Percentiles rank a stretch among this genome's conserved stretches.
These are phyloP conservation scores for Emmonsiellopsis sp. DNA, from an alignment of 2,329 filamentous ascomycete species.

Conservation along the genomic window DNA sequence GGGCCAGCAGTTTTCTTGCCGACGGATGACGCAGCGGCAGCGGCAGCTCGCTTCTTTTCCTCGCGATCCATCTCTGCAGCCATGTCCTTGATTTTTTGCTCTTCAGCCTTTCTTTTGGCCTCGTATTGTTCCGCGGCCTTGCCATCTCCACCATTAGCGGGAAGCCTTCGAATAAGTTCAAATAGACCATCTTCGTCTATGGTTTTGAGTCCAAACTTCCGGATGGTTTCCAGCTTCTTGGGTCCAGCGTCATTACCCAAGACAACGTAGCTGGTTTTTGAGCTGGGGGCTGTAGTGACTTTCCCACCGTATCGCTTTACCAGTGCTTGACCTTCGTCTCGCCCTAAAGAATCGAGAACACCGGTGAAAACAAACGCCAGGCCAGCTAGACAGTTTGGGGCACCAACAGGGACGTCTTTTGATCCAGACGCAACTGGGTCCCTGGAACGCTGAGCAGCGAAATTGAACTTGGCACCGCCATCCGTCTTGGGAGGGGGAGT, in stretches of 20 bases:
- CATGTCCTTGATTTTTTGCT: slow-evolving; percentile 69
- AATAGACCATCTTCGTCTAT: slow-evolving; percentile 93
- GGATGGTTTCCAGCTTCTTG: slow-evolving; percentile 82
- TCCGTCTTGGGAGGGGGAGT: slow-evolving; percentile 61
- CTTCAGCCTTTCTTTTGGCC: slow-evolving; percentile 75
- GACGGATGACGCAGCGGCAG: slow-evolving; percentile 42
- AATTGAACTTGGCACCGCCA: slow-evolving; percentile 62
- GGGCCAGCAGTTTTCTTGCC: slow-evolving; percentile 14
- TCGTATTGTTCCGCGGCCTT: slow-evolving; percentile 78
- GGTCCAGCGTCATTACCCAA: slow-evolving; percentile 86
- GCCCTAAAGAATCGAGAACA: slow-evolving; percentile 65
- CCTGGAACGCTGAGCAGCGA: slow-evolving; percentile 45
- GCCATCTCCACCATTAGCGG: slow-evolving; percentile 76
- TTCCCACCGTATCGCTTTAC: slow-evolving; percentile 95
- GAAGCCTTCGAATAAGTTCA: slow-evolving; percentile 68
- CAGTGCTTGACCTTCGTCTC: slow-evolving; percentile 74
- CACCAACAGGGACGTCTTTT: slow-evolving; percentile 68
- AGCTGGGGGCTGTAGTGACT: slow-evolving; percentile 73
- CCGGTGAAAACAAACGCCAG: slow-evolving; percentile 94
- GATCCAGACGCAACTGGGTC: slow-evolving; percentile 55
- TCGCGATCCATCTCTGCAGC: slow-evolving; percentile 79
- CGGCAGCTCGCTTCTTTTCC: slow-evolving; percentile 48
- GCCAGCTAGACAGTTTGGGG: slow-evolving; percentile 81
- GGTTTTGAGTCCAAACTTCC: slow-evolving; percentile 69
- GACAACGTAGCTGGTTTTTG: slow-evolving; percentile 89